Base-by-base conservation (phyloP, 116 monocot genomes). In the Cymodocea nodosa region DNA sequence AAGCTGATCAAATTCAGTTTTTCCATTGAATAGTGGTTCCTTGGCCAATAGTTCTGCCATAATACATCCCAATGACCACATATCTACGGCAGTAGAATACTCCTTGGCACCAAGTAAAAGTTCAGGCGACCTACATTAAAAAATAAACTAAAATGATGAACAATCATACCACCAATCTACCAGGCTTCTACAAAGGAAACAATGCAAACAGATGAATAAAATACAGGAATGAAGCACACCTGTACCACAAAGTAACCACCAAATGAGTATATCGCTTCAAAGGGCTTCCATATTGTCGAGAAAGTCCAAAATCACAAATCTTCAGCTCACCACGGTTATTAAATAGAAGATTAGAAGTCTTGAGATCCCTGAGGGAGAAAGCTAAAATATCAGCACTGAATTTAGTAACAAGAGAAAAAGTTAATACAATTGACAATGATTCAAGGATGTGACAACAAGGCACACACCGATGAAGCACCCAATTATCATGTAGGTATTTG, bases 51-150 rank as follows among this genome's bases (percentile, higher is more conserved):
- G 68, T 68, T 93, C 92, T 56, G 88, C 93, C 93, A 93, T 93
- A 79, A 93, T 88, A 52, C 93, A 93, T 12, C 93, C 93, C 39
- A 93, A 64, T 9, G 93, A 93, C 93, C 93, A 93, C 88, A 88
- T 83, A 56, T 93, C 93, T 66, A 93, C 79, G 25, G 85, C 87
- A 79, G 93, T 93, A 37, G 93, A 85, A 69, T 93, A 93, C 62
- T 93, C 83, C 68, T 81, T 93, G 62, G 71, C 71, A 51, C 87
- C 93, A 52, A 93, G 76, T 15, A 93, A 74, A 55, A 93, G 83
- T 74, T 93, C 93, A 23, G 93, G 93, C 25, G 93, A 74, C 77
- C 93, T 92, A 63, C 12, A 35, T 11, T 15, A 48, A 23, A 54
- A 63, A 36, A 72, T 57, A 2, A 69, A 52, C 8, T 44, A 6